Conservation (phyloP, 192 early-diverging fungal genomes). For the Geosiphon pyriformis region DNA sequence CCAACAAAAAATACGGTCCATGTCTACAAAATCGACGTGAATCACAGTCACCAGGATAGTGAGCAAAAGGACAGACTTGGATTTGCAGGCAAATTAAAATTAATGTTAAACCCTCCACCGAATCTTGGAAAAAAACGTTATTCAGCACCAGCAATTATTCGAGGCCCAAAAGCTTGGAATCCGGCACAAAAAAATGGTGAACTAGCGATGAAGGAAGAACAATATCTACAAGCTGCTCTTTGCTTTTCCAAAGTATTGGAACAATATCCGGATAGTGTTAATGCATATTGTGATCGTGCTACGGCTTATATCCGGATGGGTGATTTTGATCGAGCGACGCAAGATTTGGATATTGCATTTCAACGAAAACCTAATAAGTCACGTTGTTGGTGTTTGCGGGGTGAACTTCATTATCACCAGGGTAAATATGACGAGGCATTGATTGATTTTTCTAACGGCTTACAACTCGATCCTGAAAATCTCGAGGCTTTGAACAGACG, state of each 20-base stretch:
- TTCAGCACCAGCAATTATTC: not conserved
- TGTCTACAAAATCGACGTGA: no score
- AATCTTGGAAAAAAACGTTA: no score
- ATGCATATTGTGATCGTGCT: conserved; percentile 17
- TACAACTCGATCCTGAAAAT: conserved; percentile 1
- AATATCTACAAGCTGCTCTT: conserved; percentile 7
- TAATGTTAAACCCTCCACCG: no score
- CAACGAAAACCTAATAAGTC: conserved; percentile 9
- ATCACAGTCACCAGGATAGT: no score
- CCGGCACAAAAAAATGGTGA: not conserved
- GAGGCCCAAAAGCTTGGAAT: not conserved
- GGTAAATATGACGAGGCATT: conserved; percentile 7
- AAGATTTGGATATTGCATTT: conserved; percentile 15
- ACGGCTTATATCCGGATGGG: not conserved
- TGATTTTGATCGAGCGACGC: not conserved
- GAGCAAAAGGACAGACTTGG: no score
- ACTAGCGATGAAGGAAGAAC: not conserved
- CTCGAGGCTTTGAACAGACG: not conserved
- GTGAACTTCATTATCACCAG: not conserved
- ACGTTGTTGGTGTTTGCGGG: not conserved
- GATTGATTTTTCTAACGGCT: not conserved
- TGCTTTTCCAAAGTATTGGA: conserved; percentile 3
- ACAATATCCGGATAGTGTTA: conserved; percentile 15
- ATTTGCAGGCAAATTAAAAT: no score
- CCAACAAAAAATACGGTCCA: no score